These are phyloP conservation scores for Candida buenavistaensis DNA, from an alignment of 1,139 yeast genomes.

Conservation along the genomic window DNA sequence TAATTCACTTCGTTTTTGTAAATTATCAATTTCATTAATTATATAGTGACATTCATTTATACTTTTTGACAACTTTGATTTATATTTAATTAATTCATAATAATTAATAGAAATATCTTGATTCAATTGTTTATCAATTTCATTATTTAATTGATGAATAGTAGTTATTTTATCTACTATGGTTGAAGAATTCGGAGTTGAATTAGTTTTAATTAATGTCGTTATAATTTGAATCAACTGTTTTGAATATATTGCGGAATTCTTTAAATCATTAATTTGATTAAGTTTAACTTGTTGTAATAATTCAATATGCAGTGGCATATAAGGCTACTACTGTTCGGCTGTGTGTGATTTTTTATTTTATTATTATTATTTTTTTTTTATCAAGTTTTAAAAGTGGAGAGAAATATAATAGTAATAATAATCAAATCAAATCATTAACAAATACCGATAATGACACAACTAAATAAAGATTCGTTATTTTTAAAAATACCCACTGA, in stretches of 20 bases:
- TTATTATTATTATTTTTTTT: too few relatives aligned
- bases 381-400: too few relatives aligned
- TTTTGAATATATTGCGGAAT: slow-evolving; percentile 28
- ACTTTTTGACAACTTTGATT: slow-evolving; percentile 20
- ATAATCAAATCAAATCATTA: background rate
- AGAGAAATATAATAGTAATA: too few relatives aligned
- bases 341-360: too few relatives aligned
- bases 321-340: background rate
- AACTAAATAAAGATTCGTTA: slow-evolving; percentile 17
- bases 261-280: slow-evolving; percentile 30
- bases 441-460: slow-evolving; percentile 1
- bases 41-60: slow-evolving; percentile 19
- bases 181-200: slow-evolving; percentile 24
- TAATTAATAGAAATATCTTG: slow-evolving; percentile 28
- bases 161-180: slow-evolving; percentile 46
- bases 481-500: slow-evolving; percentile 19
- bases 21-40: slow-evolving; percentile 27
- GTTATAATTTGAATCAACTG: slow-evolving; percentile 29
- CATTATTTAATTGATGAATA: slow-evolving; percentile 40
- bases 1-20: slow-evolving; percentile 43
- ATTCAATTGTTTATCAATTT: slow-evolving; percentile 27
- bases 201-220: slow-evolving; percentile 28
- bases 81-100: slow-evolving; percentile 23
- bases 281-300: slow-evolving; percentile 36
- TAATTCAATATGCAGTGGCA: slow-evolving; percentile 27